A percentile compares a stretch with the other conserved stretches of the same genome.
Evolutionary conservation across 2,329 filamentous ascomycete genomes (phyloP).

Genomic region (Fusarium sterilihyphosum): DNA sequence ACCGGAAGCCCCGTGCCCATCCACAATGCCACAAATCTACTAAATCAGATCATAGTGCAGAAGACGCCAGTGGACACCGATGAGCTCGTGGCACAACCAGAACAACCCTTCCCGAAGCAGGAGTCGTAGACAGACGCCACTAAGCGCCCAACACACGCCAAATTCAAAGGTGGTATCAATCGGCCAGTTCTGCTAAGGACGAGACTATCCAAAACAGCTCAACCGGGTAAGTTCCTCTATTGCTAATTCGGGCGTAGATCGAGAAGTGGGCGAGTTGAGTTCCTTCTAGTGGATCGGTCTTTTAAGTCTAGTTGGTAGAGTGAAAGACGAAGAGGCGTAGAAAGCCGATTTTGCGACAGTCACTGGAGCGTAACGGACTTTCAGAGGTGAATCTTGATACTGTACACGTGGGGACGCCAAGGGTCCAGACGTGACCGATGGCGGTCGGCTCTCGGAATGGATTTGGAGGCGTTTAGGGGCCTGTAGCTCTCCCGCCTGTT

Average conservation of each 20-base stretch:
- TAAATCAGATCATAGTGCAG: not conserved
- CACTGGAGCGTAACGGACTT: not conserved
- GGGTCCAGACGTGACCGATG: conserved; percentile 29
- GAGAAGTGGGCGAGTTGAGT: not conserved
- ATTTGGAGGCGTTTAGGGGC: not conserved
- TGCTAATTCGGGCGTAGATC: not conserved
- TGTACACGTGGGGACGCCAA: conserved; percentile 21
- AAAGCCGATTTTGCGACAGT: conserved; percentile 2
- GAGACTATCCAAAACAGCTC: conserved; percentile 8
- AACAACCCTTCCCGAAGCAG: conserved; percentile 5
- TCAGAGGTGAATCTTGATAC: not conserved
- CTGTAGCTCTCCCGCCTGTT: conserved; percentile 21
- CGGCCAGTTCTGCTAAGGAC: not conserved
- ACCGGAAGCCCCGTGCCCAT: conserved; percentile 31
- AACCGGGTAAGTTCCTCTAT: not conserved
- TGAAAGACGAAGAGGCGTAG: not conserved
- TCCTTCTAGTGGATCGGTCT: not conserved
- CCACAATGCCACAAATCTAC: conserved; percentile 16
- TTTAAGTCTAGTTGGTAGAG: not conserved
- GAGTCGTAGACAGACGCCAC: conserved; percentile 34
- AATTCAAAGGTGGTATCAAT: not conserved
- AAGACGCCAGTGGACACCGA: conserved; percentile 1
- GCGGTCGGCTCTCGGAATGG: conserved; percentile 12
- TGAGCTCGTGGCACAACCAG: conserved; percentile 1
- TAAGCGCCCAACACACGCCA: conserved; percentile 4